Percentiles rank a stretch among this genome's conserved stretches.
These are phyloP conservation scores for Pythium sp. DNA, from an alignment of 352 stramenopile genomes.

Conservation along the genomic window DNA sequence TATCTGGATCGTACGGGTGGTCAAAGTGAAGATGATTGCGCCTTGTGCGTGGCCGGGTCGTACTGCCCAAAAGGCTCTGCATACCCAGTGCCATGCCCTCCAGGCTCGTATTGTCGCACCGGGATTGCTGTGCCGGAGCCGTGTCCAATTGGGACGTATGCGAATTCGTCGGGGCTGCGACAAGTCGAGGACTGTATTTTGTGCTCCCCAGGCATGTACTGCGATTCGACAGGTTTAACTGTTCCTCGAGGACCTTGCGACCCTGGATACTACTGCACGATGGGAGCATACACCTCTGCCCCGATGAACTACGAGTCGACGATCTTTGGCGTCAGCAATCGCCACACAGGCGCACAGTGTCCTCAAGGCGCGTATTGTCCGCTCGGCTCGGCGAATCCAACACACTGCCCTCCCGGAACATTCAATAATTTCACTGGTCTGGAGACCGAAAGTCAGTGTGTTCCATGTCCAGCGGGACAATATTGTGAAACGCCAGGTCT, in stretches of 20 bases:
- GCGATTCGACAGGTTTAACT: slow-evolving; percentile 81
- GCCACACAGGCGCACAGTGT: slow-evolving; percentile 65
- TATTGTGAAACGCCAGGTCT: slow-evolving; percentile 78
- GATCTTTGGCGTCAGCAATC: slow-evolving; percentile 61
- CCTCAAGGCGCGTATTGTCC: slow-evolving; percentile 69
- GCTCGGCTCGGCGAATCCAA: slow-evolving; percentile 52
- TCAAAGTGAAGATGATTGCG: slow-evolving; percentile 67
- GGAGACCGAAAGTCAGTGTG: slow-evolving; percentile 67
- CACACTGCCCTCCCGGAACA: slow-evolving; percentile 68
- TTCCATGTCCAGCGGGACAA: slow-evolving; percentile 66
- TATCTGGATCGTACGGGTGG: slow-evolving; percentile 67
- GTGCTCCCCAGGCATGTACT: slow-evolving; percentile 91
- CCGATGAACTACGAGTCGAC: slow-evolving; percentile 79
- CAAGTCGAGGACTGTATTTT: slow-evolving; percentile 82
- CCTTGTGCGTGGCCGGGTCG: slow-evolving; percentile 60
- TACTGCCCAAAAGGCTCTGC: slow-evolving; percentile 68
- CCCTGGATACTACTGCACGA: slow-evolving; percentile 89
- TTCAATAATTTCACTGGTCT: slow-evolving; percentile 77
- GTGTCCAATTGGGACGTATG: slow-evolving; percentile 90
- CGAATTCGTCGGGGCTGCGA: slow-evolving; percentile 69
- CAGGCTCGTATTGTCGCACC: slow-evolving; percentile 87
- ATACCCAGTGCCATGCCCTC: slow-evolving; percentile 65
- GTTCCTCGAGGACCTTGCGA: slow-evolving; percentile 75
- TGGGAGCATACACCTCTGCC: slow-evolving; percentile 87
- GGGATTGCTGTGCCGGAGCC: slow-evolving; percentile 68